A percentile compares a stretch with the other conserved stretches of the same genome.
Conservation (phyloP, 1,139 yeast species). For the Groenewaldozyma sp. region DNA sequence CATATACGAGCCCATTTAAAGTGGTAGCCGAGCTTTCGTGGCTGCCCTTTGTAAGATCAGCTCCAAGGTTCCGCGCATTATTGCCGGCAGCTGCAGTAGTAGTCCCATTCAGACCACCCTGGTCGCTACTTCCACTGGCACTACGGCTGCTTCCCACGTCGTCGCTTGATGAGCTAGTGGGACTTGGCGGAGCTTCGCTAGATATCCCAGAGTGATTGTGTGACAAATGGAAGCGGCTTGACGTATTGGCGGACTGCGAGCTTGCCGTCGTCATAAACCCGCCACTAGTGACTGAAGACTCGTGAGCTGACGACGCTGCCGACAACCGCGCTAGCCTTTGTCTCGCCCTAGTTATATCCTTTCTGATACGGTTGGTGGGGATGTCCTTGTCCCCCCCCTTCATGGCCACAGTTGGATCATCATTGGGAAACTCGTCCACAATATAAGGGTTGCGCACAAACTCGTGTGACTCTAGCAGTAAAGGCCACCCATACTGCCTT, state of each 20-base stretch:
- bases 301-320: neutral
- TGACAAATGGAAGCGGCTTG: constrained; percentile 7
- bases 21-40: neutral
- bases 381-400: constrained; percentile 12
- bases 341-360: constrained; percentile 27
- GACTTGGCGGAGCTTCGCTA: constrained; percentile 14
- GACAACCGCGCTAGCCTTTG: constrained; percentile 11
- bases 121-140: no score
- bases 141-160: neutral
- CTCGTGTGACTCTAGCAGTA: constrained; percentile 72
- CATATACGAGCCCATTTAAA: neutral
- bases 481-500: constrained; percentile 78
- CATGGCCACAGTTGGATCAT: constrained; percentile 4
- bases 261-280: no score
- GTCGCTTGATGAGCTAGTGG: constrained; percentile 6
- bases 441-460: constrained; percentile 69
- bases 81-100: no score
- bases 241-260: constrained; percentile 1
- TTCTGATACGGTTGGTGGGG: constrained; percentile 25
- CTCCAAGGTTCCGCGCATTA: neutral
- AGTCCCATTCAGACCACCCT: no score
- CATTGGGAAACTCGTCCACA: constrained; percentile 39
- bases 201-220: constrained; percentile 13
- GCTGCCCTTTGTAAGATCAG: no score
- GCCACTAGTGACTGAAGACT: no score